A percentile compares a stretch with the other conserved stretches of the same genome.
These are phyloP conservation scores for Cyclotella sp. DNA, from an alignment of 108 stramenopile species.

Conservation along the genomic window DNA sequence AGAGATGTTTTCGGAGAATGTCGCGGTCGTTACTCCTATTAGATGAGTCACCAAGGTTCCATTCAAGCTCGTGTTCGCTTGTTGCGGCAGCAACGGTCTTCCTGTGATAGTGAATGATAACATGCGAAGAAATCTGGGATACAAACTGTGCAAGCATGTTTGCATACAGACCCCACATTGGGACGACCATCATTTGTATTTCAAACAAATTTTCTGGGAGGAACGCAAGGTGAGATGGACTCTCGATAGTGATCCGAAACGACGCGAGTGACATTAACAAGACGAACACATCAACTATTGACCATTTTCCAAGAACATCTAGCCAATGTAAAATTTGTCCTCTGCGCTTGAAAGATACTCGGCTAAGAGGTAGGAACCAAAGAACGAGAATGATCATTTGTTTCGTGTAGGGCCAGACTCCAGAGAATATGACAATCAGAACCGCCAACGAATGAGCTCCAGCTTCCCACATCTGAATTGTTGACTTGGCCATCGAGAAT, in stretches of 20 bases:
- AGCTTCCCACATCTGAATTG: conserved; percentile 71
- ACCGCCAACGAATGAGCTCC: conserved; percentile 73
- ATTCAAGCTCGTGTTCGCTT: conserved; percentile 20
- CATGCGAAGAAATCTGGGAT: conserved; percentile 78
- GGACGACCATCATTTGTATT: conserved; percentile 74
- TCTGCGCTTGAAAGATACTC: conserved; percentile 54
- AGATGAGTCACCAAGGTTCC: conserved; percentile 18
- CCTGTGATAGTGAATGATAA: conserved; percentile 85
- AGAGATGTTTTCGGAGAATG: conserved; percentile 34
- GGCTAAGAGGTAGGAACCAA: conserved; percentile 74
- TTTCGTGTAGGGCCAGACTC: conserved; percentile 89
- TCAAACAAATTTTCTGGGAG: conserved; percentile 73
- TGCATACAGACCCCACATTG: conserved; percentile 85
- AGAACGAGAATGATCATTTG: conserved; percentile 63
- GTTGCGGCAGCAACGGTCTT: conserved; percentile 41
- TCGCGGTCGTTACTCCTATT: background rate
- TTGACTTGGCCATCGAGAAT: conserved; percentile 74
- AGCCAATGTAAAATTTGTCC: conserved; percentile 75
- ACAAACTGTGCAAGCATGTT: conserved; percentile 84
- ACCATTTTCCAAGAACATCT: conserved; percentile 76
- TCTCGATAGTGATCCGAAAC: conserved; percentile 73
- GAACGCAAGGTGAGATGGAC: conserved; percentile 64
- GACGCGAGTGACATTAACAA: conserved; percentile 70
- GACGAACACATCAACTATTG: conserved; percentile 78
- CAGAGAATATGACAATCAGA: conserved; percentile 74